Evolutionary conservation across 2,329 filamentous ascomycete species (phyloP).

Genomic region (Diaporthe ilicicola): DNA sequence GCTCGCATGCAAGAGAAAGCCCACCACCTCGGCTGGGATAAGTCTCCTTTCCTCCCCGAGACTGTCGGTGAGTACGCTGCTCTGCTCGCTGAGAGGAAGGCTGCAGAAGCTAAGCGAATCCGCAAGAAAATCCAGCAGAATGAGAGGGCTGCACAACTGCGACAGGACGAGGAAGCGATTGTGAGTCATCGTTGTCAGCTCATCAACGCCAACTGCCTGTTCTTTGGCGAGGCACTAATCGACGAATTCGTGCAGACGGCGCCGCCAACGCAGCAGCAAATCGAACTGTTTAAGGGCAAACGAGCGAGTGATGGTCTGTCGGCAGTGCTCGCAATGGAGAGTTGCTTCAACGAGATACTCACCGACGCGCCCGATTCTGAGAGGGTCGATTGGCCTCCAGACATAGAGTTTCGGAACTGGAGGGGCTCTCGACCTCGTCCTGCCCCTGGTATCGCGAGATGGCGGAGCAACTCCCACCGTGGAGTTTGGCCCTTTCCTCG

Average conservation of each 20-base stretch:
- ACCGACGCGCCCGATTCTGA: neutral
- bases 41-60: conserved; percentile 22
- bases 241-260: neutral
- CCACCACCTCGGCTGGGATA: neutral
- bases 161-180: neutral
- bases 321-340: conserved; percentile 9
- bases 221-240: conserved; percentile 8
- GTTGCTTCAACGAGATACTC: conserved; percentile 22
- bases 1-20: conserved; percentile 19
- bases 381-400: conserved; percentile 13
- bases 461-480: neutral
- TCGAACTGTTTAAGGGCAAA: neutral
- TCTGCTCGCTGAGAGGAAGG: conserved; percentile 19
- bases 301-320: neutral
- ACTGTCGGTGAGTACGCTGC: conserved; percentile 14
- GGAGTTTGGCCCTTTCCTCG: conserved; percentile 11
- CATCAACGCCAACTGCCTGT: neutral
- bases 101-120: conserved; percentile 6
- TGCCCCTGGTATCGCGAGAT: neutral
- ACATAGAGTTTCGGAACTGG: conserved; percentile 8
- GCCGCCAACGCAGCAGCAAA: neutral
- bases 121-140: conserved; percentile 24
- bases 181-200: neutral
- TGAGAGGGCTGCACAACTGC: neutral
- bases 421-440: neutral